Evolutionary conservation across 1,139 yeast genomes (phyloP), one percentile per base, ranked within the genome.

Genomic region (Yamadazyma diospyri): DNA sequence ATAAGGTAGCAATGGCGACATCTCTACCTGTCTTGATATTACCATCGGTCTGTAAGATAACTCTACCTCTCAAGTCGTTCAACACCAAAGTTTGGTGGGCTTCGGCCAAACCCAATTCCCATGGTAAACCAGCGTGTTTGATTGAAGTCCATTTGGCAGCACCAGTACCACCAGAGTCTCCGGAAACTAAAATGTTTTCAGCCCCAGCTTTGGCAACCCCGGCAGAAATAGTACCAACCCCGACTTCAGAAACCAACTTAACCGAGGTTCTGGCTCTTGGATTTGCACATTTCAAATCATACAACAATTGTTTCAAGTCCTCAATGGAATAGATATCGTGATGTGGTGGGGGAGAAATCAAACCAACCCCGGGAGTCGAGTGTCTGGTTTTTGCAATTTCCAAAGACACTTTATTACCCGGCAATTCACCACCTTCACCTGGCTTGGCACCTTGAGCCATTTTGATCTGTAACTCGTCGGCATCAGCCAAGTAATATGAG

Each of bases 371-470:
- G 25, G 95, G 87, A 32, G 97, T 92, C 1, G 97, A 88, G 59
- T 89, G 97, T 67, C 98, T 80, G 4, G 97, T 89, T 63, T 84
- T 87, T 36, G 95, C 98, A 65, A 92, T 92, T 33, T 78, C 77
- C 35, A 73, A 77, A 25, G 94, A 78, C 30, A 92, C 97, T 64
- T 92, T 92, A 67, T 85, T 84, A 40, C 96, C 97, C 28, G 97
- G 97, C 48, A 92, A 72, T 62, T 92, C 97, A 75, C 98, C 98
- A 72, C 98, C 98, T 69, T 92, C 97, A 70, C 97, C 98, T 7
- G 97, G 97, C 64, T 92, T 92, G 36, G 98, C 98, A 64, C 98
- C 97, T 65, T 92, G 98, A 7, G 98, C 97, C 94, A 92, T 88
- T 67, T 92, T 92, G 59, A 92, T 92, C 65, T 92, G 98, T 45